Evolutionary conservation across 345 rosid genomes (phyloP).

Genomic region (Salix caprea): DNA sequence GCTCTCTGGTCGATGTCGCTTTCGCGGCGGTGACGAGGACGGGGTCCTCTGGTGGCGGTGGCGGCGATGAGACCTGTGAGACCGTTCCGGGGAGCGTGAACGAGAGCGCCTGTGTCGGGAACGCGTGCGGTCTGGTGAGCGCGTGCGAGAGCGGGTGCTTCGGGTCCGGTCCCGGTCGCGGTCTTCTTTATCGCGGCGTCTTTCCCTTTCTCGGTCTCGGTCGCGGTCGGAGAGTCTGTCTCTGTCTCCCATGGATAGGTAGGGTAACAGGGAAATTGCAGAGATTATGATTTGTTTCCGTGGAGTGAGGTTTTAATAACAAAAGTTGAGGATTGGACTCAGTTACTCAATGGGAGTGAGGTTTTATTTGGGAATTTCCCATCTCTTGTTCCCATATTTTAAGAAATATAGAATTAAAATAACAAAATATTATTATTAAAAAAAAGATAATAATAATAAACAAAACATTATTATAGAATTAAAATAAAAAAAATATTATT

Average conservation of each 20-base stretch:
- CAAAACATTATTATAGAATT: no score
- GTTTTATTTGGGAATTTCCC: no score
- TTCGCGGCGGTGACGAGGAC: conserved; percentile 52
- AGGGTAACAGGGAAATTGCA: neutral
- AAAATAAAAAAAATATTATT: no score
- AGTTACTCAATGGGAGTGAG: neutral
- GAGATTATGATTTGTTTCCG: neutral
- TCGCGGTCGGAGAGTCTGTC: conserved; percentile 17
- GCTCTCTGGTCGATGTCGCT: conserved; percentile 48
- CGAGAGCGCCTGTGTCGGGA: conserved; percentile 50
- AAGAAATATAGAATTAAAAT: no score
- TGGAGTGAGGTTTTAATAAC: neutral
- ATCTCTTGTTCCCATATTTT: no score
- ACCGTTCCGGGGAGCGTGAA: conserved; percentile 49
- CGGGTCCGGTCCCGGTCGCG: conserved; percentile 53
- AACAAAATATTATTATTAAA: no score
- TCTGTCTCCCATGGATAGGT: conserved; percentile 7
- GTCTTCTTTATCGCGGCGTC: conserved; percentile 27
- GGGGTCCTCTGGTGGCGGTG: conserved; percentile 55
- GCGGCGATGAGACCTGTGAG: conserved; percentile 42
- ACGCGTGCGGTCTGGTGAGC: conserved; percentile 44
- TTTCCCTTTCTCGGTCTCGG: conserved; percentile 29
- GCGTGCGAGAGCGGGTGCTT: conserved; percentile 61
- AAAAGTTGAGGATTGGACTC: neutral
- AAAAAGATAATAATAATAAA: no score